Evolutionary conservation across 768 basidiomycete genomes (phyloP).

Genomic region (Suillus tomentosus): DNA sequence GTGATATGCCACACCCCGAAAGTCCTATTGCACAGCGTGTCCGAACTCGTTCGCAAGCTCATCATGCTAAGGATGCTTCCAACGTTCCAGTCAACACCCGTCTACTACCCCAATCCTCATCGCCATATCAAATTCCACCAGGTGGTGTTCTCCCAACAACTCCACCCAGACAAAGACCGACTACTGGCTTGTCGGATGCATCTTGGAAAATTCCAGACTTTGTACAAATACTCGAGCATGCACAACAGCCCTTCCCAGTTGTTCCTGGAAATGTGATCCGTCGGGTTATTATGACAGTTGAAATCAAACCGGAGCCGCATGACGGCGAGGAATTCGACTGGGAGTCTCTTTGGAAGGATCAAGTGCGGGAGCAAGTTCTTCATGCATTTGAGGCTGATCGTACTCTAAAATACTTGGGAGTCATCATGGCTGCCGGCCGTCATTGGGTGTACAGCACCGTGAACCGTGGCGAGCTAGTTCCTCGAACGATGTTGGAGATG

Average conservation of each 20-base stretch:
- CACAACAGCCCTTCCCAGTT: neutral
- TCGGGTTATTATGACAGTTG: slow-evolving; percentile 3
- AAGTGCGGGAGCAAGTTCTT: neutral
- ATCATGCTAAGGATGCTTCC: neutral
- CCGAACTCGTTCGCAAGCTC: neutral
- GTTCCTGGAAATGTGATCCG: neutral
- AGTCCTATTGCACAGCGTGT: neutral
- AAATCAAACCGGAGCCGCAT: slow-evolving; percentile 4
- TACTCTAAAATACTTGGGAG: slow-evolving; percentile 3
- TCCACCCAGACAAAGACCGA: neutral
- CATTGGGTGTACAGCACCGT: neutral
- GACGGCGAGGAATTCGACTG: too few species aligned
- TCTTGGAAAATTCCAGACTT: neutral
- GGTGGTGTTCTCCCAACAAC: neutral
- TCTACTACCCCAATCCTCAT: neutral
- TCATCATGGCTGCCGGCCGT: slow-evolving; percentile 7
- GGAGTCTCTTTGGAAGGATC: neutral
- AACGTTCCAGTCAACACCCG: neutral
- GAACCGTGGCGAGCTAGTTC: neutral
- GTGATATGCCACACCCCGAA: neutral
- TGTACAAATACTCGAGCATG: neutral
- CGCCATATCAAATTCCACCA: neutral
- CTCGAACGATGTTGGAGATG: neutral
- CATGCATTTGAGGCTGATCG: slow-evolving; percentile 3
- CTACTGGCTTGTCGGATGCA: neutral